Evolutionary conservation across 768 basidiomycete genomes (phyloP).

Genomic region (Flagelloscypha sp.): DNA sequence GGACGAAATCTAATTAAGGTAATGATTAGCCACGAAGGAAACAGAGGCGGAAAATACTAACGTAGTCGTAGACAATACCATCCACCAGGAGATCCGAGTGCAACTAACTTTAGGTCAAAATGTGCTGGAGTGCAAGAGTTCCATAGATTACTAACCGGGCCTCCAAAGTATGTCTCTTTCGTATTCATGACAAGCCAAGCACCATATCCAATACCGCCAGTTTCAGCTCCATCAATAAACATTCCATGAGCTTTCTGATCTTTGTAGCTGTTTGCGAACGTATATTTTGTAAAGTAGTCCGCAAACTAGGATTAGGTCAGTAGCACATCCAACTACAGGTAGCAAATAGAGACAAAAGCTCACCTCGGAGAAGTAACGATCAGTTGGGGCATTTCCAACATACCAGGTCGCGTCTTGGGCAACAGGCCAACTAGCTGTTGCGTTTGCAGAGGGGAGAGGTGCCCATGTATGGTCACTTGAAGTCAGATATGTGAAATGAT

Average conservation of each 20-base stretch:
- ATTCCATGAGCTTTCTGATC: neutral
- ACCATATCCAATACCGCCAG: neutral
- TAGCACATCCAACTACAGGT: neutral
- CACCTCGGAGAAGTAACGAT: neutral
- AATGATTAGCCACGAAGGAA: no score
- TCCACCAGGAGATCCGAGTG: conserved; percentile 9
- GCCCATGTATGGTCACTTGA: conserved; percentile 18
- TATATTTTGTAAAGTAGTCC: conserved; percentile 1
- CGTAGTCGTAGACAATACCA: conserved; percentile 10
- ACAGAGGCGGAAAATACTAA: no score
- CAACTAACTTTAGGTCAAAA: no score
- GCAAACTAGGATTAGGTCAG: neutral
- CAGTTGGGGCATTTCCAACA: no score
- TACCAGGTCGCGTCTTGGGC: conserved; percentile 17
- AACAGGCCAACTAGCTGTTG: conserved; percentile 11
- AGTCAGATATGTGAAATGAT: conserved; percentile 17
- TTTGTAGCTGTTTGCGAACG: neutral
- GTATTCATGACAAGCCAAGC: neutral
- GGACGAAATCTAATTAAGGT: no score
- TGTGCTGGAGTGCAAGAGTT: no score
- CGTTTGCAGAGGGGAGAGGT: conserved; percentile 13
- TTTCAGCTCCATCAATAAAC: neutral
- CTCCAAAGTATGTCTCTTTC: conserved; percentile 1
- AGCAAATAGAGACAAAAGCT: neutral
- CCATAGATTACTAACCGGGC: no score